Percentiles rank a stretch among this genome's conserved stretches.
Evolutionary conservation across 805 yeast species (phyloP).

Genomic region (Cyberlindnera nakhonratchasimensis): DNA sequence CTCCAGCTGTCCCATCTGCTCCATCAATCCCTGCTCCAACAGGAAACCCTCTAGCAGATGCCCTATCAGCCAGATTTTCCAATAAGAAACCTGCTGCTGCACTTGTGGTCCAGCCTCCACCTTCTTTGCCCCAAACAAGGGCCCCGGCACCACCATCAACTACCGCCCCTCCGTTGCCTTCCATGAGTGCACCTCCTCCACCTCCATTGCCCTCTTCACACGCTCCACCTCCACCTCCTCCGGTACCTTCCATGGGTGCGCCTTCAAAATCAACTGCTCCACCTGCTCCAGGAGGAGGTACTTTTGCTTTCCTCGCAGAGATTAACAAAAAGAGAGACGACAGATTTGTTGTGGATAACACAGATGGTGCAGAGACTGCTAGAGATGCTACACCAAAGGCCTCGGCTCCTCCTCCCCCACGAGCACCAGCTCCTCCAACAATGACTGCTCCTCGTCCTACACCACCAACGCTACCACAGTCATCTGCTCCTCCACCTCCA

Average conservation of each 20-base stretch:
- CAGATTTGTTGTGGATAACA: constrained; percentile 38
- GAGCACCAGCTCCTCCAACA: constrained; percentile 15
- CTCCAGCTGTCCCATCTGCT: constrained; percentile 21
- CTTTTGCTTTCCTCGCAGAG: constrained; percentile 44
- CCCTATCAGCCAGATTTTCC: constrained; percentile 17
- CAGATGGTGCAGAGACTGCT: constrained; percentile 13
- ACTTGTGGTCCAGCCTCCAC: constrained; percentile 20
- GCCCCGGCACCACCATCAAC: constrained; percentile 6
- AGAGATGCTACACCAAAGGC: constrained; percentile 9
- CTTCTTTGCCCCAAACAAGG: constrained; percentile 12
- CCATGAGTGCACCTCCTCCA: constrained; percentile 16
- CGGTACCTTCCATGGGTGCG: constrained; percentile 23
- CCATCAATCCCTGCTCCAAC: constrained; percentile 16
- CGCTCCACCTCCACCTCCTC: constrained; percentile 28
- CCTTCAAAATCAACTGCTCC: constrained; percentile 5
- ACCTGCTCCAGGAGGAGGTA: constrained; percentile 29
- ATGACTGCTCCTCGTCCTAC: constrained; percentile 26
- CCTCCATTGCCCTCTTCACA: constrained; percentile 13
- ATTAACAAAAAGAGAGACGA: constrained; percentile 47
- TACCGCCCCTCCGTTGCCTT: constrained; percentile 14
- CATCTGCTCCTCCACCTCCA: constrained; percentile 21
- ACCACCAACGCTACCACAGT: constrained; percentile 17
- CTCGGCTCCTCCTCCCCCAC: constrained; percentile 28
- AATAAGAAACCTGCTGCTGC: constrained; percentile 10
- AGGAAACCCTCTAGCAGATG: constrained; percentile 19